A percentile compares a stretch with the other conserved stretches of the same genome.
Evolutionary conservation across 805 yeast genomes (phyloP).

Genomic region (Lachancea sp.): DNA sequence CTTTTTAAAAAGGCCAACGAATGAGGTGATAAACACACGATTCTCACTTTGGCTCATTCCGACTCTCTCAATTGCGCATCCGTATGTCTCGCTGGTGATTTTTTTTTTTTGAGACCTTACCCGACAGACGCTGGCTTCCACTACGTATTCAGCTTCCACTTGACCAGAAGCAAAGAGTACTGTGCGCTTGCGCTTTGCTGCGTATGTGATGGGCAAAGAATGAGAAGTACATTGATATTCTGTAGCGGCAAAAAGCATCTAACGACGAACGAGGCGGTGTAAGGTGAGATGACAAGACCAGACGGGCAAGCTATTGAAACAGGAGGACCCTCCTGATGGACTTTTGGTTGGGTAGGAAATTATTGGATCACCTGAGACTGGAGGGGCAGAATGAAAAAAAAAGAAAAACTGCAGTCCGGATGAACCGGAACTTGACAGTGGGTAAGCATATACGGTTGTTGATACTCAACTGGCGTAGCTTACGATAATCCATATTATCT

Average conservation of each 20-base stretch:
- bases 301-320: no score
- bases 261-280: not conserved
- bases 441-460: no score
- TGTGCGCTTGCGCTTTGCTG: not conserved
- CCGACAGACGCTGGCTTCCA: slow-evolving; percentile 8
- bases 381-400: not conserved
- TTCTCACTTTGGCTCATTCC: not conserved
- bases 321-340: not conserved
- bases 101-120: not conserved
- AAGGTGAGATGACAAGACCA: not conserved
- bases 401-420: not conserved
- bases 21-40: slow-evolving; percentile 10
- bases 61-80: slow-evolving; percentile 3
- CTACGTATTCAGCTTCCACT: slow-evolving; percentile 9
- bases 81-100: slow-evolving; percentile 8
- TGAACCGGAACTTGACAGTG: no score
- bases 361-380: not conserved
- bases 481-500: no score
- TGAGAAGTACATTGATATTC: no score
- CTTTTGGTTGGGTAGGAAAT: not conserved
- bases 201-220: no score
- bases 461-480: no score
- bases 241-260: no score
- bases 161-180: slow-evolving; percentile 4
- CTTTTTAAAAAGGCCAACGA: slow-evolving; percentile 7